Evolutionary conservation across 352 stramenopile species (phyloP), one percentile per base, ranked within the genome.

Genomic region (Globisporangium middletonii): DNA sequence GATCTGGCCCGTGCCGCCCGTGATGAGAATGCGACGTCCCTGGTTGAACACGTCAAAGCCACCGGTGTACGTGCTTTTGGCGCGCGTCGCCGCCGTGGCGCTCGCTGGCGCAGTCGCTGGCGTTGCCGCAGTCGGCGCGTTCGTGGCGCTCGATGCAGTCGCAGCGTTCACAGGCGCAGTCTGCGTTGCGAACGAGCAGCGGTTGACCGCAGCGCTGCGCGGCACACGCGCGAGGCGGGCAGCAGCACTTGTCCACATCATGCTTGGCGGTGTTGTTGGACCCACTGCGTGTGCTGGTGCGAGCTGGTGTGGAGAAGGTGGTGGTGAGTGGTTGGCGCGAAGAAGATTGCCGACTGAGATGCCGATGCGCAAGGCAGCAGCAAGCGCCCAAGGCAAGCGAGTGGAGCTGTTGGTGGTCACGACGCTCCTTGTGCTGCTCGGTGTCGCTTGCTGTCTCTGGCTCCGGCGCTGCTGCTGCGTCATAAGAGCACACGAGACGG

Each of bases 1-100:
- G 57, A 93, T 93, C 66, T 93, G 83, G 45, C 83, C 83, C 43
- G 83, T 93, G 65, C 83, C 80, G 43, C 83, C 83, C 2, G 83
- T 93, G 28, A 93, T 71, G 60, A 93, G 81, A 52, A 93, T 82
- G 61, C 83, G 80, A 50, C 71, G 48, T 37, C 53, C 63, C 57
- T 79, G 72, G 64, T 81, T 73, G 55, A 81, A 81, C 23, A 77
- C 67, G 45, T 81, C 67, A 50, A 81, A 81, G 55, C 72, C 72
- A 23, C 72, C 72, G 4, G 72, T 81, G 67, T 81, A 81, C 19
- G 68, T 75, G 45, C 59, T 69, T 19, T 73, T 75, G 30, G 53
- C 57, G 43, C 58, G 60, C 56, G 57, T 55, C 9, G 59, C 52
- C 3, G 41, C 6, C 12, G 66, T 57, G 9, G 48, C 50, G 8